Conservation (phyloP, 208 protist species). For the Leishmania aethiopica region DNA sequence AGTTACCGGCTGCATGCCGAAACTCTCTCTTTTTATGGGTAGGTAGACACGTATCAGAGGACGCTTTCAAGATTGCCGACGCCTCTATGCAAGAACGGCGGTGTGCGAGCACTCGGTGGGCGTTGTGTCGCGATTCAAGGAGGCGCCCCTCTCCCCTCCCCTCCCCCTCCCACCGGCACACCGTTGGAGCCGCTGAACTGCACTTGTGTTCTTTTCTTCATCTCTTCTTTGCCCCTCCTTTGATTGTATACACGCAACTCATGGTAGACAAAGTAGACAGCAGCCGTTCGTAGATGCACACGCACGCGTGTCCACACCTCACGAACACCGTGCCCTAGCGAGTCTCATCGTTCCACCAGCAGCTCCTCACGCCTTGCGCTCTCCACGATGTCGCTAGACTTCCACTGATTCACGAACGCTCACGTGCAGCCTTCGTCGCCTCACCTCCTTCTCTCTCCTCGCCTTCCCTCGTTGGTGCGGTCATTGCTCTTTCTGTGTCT, state of each 20-base stretch:
- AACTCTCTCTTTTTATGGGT: neutral
- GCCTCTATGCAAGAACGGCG: neutral
- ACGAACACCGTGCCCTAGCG: neutral
- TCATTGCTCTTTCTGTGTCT: neutral
- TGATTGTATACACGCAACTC: neutral
- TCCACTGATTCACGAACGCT: neutral
- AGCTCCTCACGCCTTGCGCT: neutral
- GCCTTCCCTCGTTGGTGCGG: neutral
- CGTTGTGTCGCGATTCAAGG: neutral
- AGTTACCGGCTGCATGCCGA: neutral
- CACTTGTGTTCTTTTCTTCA: neutral
- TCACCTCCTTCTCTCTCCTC: neutral
- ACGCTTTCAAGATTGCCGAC: neutral
- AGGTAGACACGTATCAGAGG: neutral
- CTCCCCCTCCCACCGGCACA: neutral
- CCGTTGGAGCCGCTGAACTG: neutral
- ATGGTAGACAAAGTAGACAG: neutral
- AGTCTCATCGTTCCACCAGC: neutral
- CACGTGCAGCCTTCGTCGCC: neutral
- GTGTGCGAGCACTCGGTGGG: neutral
- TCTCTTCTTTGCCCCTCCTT: neutral
- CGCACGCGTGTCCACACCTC: neutral
- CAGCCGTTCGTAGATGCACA: neutral
- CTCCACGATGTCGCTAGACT: neutral
- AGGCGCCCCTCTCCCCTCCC: neutral